Conservation (phyloP, 208 protist genomes). For the Endotrypanum monterogeii region DNA sequence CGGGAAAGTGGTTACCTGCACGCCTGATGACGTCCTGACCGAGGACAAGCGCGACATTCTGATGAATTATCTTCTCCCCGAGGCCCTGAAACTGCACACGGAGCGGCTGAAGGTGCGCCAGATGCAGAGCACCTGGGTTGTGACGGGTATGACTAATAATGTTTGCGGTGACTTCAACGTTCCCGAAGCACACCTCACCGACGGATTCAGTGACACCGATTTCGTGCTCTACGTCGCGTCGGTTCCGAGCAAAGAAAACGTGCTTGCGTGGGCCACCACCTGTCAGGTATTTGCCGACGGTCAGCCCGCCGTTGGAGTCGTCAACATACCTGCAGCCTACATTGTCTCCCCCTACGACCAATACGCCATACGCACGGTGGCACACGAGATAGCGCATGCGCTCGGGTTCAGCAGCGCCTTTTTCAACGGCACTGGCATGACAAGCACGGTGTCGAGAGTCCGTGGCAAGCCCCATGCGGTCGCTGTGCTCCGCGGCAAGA, state of each 20-base stretch:
- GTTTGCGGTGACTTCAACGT: background rate
- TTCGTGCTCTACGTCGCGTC: constrained; percentile 72
- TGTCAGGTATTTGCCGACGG: constrained; percentile 32
- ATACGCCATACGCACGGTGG: constrained; percentile 24
- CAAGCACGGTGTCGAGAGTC: constrained; percentile 11
- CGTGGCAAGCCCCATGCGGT: constrained; percentile 34
- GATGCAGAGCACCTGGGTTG: constrained; percentile 9
- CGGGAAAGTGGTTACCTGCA: constrained; percentile 29
- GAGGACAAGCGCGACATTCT: constrained; percentile 32
- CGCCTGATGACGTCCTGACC: constrained; percentile 33
- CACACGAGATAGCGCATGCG: constrained; percentile 89
- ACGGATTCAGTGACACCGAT: constrained; percentile 45
- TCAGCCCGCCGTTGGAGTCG: constrained; percentile 43
- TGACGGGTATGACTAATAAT: constrained; percentile 7
- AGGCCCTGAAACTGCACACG: constrained; percentile 45
- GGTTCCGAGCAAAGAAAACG: constrained; percentile 14
- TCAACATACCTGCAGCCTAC: constrained; percentile 50
- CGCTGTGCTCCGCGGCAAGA: constrained; percentile 34
- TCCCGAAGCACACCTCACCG: constrained; percentile 30
- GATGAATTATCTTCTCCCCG: constrained; percentile 33
- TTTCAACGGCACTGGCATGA: constrained; percentile 21
- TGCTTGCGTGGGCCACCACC: constrained; percentile 45
- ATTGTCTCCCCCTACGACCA: constrained; percentile 13
- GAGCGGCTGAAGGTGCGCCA: constrained; percentile 51
- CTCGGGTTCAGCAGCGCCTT: constrained; percentile 57